Evolutionary conservation across 108 stramenopile genomes (phyloP), one percentile per base, ranked within the genome.

Genomic region (Cyclotella cryptica): DNA sequence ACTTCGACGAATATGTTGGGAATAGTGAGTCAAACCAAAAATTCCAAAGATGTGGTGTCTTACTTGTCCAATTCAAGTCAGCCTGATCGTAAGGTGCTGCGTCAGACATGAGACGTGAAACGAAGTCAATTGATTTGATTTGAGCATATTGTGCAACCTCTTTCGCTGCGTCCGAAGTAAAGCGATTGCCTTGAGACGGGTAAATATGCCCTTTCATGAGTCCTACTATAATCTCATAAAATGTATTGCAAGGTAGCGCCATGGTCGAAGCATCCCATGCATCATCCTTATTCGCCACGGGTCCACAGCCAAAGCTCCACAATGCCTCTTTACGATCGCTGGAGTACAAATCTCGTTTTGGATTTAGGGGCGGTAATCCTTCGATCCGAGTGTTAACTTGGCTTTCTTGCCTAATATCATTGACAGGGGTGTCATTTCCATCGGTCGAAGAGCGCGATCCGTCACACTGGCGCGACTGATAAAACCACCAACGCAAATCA

Each of bases 1-100:
- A 35, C 41, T 6, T 44, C 30, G 3, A 15, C 45, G 71, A 46
- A 57, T 72, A 51, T 4, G 24, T 26, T 9, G 71, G 75, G 22
- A 83, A 40, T 3, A 83, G 54, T n/a, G 81, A 75, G 43, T 83
- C 75, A 51, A 83, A 76, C 81, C 75, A 83, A 72, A 72, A 83
- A 64, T 72, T 83, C 81, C 81, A 83, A 53, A 83, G 71, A 59
- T 72, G 60, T 22, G 70, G 81, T 26, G 75, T 76, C 49, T 65
- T 72, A 29, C 66, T 72, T 30, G 55, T 42, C 0, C 29, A 18
- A 57, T 42, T 55, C 39, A 59, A 43, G 30, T 67, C 45, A 12
- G 19, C 4, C 35, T 71, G 64, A 40, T 70, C 43, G 51, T 72
- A 75, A 21, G 74, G 74, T 29, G 55, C 45, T 63, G 81, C 81